phyloP scores from a whole-genome alignment of 1,284 basidiomycete species.

The Lignosus rhinocerotis region DNA sequence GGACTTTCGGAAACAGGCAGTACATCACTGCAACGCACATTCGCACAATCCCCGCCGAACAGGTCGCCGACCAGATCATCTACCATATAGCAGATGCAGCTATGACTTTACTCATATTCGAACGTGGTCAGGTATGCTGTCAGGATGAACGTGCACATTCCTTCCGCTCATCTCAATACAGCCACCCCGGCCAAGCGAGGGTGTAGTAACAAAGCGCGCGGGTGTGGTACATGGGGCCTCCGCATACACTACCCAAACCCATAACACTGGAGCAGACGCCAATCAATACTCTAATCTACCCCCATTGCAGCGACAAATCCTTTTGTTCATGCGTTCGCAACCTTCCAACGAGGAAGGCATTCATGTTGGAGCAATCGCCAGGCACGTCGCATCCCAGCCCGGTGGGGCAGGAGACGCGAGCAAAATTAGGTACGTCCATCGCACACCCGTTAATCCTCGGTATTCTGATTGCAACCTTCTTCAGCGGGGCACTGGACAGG shows the following conservation, averaged over 20 bases:
- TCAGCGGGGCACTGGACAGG: slow-evolving; percentile 48
- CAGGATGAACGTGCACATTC: not conserved
- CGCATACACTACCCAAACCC: slow-evolving; percentile 35
- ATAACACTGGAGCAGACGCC: slow-evolving; percentile 18
- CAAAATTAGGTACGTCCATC: slow-evolving; percentile 40
- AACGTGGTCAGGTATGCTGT: slow-evolving; percentile 39
- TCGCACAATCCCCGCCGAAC: slow-evolving; percentile 5
- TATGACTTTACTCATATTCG: slow-evolving; percentile 45
- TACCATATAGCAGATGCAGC: slow-evolving; percentile 74
- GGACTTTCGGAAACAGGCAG: slow-evolving; percentile 81
- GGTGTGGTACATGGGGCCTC: slow-evolving; percentile 15
- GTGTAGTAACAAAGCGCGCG: slow-evolving; percentile 9
- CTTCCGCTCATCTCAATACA: slow-evolving; percentile 10
- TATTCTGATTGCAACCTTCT: not conserved
- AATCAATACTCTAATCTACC: slow-evolving; percentile 43
- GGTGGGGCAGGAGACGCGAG: slow-evolving; percentile 28
- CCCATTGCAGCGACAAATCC: slow-evolving; percentile 48
- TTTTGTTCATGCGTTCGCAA: slow-evolving; percentile 44
- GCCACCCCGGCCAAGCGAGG: slow-evolving; percentile 33
- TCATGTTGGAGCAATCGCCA: slow-evolving; percentile 48
- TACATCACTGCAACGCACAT: slow-evolving; percentile 77
- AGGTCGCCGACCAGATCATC: slow-evolving; percentile 57
- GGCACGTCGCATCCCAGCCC: slow-evolving; percentile 26
- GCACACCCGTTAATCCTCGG: not conserved
- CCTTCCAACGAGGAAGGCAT: slow-evolving; percentile 44